Base-by-base conservation (phyloP, 805 yeast genomes). In the Candida silvicultrix region DNA sequence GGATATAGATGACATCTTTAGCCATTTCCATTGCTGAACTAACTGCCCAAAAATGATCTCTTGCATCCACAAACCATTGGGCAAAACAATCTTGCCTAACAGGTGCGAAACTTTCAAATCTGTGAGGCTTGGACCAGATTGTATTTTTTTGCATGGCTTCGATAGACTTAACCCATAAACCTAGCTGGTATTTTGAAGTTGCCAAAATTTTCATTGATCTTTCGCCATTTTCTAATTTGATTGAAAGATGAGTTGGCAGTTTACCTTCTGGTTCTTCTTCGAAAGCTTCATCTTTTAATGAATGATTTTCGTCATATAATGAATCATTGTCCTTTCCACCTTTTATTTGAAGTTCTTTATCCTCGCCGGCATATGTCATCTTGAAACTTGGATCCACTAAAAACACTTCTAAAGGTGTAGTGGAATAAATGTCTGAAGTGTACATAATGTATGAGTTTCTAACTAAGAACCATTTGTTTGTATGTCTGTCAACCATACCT, bases 11-110 rank as follows among this genome's bases (percentile, higher is more conserved):
- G 1, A 85, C 92, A 69, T 94, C 98, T 53, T 82, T 81, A 0
- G 99, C 98, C 86, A 87, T 83, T 54, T 85, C 89, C 45, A 94
- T 70, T 0, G 98, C 99, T 11, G 89, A 81, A 28, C 96, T 85
- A 2, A 89, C 81, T 1, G 97, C 95, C 97, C 98, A 94, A 69
- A 89, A 85, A 63, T 94, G 87, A 64, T 94, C 99, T 58, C 99
- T 74, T 4, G 85, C 96, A 66, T 94, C 99, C 4, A 94, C 98
- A 68, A 94, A 83, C 94, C 96, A 92, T 62, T 94, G 97, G 12
- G 97, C 96, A 67, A 79, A 86, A 47, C 88, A 87, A 53, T 89
- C 80, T 20, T 80, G 65, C 53, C 99, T 71, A 0, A 92, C 80
- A 0, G 99, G 99, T 0, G 98, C 97, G 75, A 87, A 95, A 44